Evolutionary conservation across 441 rosid species (phyloP).

Genomic region (Adansonia madagascariensis): DNA sequence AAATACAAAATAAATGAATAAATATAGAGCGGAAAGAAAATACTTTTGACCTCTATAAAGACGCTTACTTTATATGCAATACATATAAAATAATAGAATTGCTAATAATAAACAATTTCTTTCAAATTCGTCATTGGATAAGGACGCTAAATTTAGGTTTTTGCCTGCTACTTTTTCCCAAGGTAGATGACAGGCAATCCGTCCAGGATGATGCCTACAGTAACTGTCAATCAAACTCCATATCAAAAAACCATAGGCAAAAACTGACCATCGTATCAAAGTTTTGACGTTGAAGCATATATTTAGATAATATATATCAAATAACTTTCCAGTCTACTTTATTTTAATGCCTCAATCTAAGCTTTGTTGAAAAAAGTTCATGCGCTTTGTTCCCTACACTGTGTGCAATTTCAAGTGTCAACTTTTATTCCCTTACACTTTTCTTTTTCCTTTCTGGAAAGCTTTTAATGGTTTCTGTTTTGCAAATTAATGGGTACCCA

Average conservation of each 20-base stretch:
- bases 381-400: conserved; percentile 34
- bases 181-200: not conserved
- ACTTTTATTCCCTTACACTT: conserved; percentile 28
- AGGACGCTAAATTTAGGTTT: too few relatives aligned
- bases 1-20: too few relatives aligned
- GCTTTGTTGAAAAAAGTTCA: conserved; percentile 28
- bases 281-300: not conserved
- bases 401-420: conserved; percentile 19
- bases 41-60: too few relatives aligned
- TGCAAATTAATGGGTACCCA: conserved; percentile 8
- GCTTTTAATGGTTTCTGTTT: conserved; percentile 12
- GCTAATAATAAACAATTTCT: too few relatives aligned
- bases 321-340: conserved; percentile 2
- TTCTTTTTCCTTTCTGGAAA: conserved; percentile 32
- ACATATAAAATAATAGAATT: too few relatives aligned
- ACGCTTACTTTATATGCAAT: too few relatives aligned
- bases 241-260: not conserved
- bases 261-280: conserved; percentile 13
- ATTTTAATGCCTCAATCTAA: conserved; percentile 17
- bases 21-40: too few relatives aligned
- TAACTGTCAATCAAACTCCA: not conserved
- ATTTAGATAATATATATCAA: too few relatives aligned
- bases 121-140: too few relatives aligned
- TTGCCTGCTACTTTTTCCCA: too few relatives aligned
- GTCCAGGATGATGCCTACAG: not conserved